phyloP scores from a whole-genome alignment of 768 basidiomycete genomes.

The Neoboletus subvelutipes region DNA sequence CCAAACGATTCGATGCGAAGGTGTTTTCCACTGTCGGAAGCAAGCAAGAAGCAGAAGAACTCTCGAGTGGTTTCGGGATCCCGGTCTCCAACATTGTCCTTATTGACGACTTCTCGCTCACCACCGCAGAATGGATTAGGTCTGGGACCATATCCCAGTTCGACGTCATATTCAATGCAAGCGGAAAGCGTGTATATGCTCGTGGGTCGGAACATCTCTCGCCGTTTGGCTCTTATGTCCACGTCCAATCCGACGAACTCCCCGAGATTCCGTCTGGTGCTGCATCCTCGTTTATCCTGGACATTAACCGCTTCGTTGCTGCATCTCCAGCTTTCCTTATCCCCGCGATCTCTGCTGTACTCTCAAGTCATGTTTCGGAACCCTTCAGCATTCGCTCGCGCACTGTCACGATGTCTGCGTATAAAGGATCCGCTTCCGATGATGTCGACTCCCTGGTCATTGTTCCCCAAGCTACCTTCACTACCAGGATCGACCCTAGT shows the following conservation, averaged over 20 bases:
- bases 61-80: constrained; percentile 16
- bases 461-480: constrained; percentile 6
- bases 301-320: constrained; percentile 23
- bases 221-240: constrained; percentile 26
- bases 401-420: constrained; percentile 11
- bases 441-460: constrained; percentile 18
- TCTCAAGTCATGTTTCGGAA: constrained; percentile 18
- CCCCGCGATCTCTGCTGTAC: constrained; percentile 17
- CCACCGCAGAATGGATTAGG: constrained; percentile 11
- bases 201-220: constrained; percentile 23
- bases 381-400: constrained; percentile 11
- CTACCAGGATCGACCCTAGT: constrained; percentile 23
- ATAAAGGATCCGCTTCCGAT: not conserved
- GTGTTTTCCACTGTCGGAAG: constrained; percentile 24
- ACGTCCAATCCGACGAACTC: constrained; percentile 17
- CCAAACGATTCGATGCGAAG: constrained; percentile 20
- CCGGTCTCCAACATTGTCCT: constrained; percentile 9
- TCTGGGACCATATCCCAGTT: constrained; percentile 16
- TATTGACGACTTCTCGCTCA: constrained; percentile 14
- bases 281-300: constrained; percentile 18
- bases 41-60: constrained; percentile 11
- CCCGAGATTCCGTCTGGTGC: constrained; percentile 20
- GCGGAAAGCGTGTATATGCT: constrained; percentile 16
- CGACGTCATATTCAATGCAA: constrained; percentile 26
- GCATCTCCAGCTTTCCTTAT: constrained; percentile 20